Evolutionary conservation across 2,329 filamentous ascomycete species (phyloP).

Genomic region (Apiospora pterosperma): DNA sequence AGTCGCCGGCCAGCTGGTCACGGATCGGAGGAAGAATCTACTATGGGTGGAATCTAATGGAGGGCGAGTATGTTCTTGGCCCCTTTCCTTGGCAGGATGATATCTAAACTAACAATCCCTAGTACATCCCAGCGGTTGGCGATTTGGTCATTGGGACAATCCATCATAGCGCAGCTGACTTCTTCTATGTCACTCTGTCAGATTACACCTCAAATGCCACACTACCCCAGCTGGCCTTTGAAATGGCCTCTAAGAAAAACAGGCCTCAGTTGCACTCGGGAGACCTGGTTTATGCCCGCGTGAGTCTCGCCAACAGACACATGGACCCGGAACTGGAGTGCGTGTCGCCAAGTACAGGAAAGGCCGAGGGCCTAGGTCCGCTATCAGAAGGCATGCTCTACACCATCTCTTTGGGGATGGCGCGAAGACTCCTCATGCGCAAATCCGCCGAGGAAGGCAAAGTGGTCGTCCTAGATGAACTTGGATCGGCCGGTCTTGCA

Average conservation of each 20-base stretch:
- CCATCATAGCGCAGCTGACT: slow-evolving; percentile 70
- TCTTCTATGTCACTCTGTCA: slow-evolving; percentile 76
- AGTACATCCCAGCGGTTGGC: slow-evolving; percentile 77
- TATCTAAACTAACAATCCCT: slow-evolving; percentile 10
- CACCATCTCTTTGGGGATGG: slow-evolving; percentile 73
- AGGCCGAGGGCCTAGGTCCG: slow-evolving; percentile 82
- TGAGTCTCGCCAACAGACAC: slow-evolving; percentile 72
- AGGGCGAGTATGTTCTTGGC: slow-evolving; percentile 57
- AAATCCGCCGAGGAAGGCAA: slow-evolving; percentile 59
- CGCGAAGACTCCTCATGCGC: slow-evolving; percentile 71
- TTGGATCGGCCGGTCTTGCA: slow-evolving; percentile 71
- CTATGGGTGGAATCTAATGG: slow-evolving; percentile 72
- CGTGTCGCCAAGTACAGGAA: slow-evolving; percentile 80
- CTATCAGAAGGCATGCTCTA: slow-evolving; percentile 85
- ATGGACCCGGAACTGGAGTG: slow-evolving; percentile 91
- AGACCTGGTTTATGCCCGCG: slow-evolving; percentile 83
- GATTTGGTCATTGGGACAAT: slow-evolving; percentile 89
- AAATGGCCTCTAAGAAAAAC: slow-evolving; percentile 88
- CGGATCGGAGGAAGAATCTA: slow-evolving; percentile 70
- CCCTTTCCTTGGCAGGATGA: background rate
- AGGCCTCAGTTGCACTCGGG: slow-evolving; percentile 72
- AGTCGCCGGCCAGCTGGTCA: slow-evolving; percentile 63
- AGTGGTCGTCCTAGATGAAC: slow-evolving; percentile 72
- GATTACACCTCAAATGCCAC: slow-evolving; percentile 61
- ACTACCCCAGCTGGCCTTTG: slow-evolving; percentile 87